Evolutionary conservation across 2,329 filamentous ascomycete species (phyloP), one percentile per base, ranked within the genome.

Genomic region (Microdochium nivale): DNA sequence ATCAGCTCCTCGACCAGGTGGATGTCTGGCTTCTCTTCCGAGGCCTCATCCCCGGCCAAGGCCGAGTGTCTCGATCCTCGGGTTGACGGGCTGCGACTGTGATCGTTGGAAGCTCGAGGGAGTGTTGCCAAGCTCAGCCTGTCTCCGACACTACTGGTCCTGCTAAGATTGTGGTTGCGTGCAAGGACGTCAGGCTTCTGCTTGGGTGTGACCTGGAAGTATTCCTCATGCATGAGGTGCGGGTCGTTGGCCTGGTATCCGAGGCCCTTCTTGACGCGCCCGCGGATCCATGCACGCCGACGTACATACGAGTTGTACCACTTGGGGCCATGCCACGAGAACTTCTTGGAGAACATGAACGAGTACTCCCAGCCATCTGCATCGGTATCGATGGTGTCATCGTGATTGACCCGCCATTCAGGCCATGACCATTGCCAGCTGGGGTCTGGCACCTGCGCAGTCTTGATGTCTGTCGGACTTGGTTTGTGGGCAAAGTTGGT

Each of bases 221-320:
- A 95, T 55, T 92, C 86, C 2, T 81, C 73, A 55, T 81, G 88
- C 52, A 91, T 74, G 70, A 84, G 78, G 59, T 90, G 83, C 1
- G 80, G 79, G 56, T 84, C 78, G 49, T 69, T 67, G 24, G 68
- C 64, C 37, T 74, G 65, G 47, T 78, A 71, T 3, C 70, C 65
- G 13, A 60, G 54, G 19, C 65, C 73, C 63, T 81, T 80, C 69
- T 87, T 88, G 50, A 87, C 78, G 32, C 94, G 78, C 66, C 88
- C 87, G 44, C 94, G 78, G 51, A 92, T 82, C 94, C 94, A 99
- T 23, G 89, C 83, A 55, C 94, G 80, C 58, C 94, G 77, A 33
- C 94, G 79, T n/a, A 96, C 94, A 64, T 92, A 99, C 1, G 90
- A 95, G 66, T 91, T 92, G 69, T 90, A 96, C 91, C 92, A 97